Evolutionary conservation across 2,329 filamentous ascomycete species (phyloP).

Genomic region (Aspergillus versicolor): DNA sequence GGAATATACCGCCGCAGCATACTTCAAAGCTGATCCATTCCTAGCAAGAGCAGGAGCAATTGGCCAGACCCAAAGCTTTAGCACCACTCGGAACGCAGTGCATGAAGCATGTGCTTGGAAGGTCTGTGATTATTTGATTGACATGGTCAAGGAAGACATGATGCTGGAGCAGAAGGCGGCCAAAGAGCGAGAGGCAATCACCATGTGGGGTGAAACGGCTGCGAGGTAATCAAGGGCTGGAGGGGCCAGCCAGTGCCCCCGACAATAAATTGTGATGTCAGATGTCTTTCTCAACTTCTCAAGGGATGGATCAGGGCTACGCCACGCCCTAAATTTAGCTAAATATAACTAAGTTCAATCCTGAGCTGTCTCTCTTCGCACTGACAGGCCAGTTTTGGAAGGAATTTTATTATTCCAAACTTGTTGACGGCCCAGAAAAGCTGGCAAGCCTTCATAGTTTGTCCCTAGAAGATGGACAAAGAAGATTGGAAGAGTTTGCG

Average conservation of each 20-base stretch:
- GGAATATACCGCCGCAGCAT: conserved; percentile 20
- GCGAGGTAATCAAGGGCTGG: neutral
- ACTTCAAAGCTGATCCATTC: conserved; percentile 28
- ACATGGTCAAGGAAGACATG: conserved; percentile 29
- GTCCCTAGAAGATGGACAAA: too few relatives aligned
- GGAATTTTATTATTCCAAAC: neutral
- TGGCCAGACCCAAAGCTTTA: conserved; percentile 14
- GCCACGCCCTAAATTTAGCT: neutral
- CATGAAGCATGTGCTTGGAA: conserved; percentile 25
- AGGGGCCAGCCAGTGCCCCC: neutral
- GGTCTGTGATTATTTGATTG: conserved; percentile 28
- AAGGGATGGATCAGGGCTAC: neutral
- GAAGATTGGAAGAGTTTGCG: neutral
- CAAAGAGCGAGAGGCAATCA: conserved; percentile 8
- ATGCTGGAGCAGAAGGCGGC: conserved; percentile 8
- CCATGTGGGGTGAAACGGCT: conserved; percentile 6
- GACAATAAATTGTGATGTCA: neutral
- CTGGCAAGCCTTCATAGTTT: too few relatives aligned
- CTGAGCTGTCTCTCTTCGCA: neutral
- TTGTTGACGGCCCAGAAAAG: neutral
- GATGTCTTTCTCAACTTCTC: neutral
- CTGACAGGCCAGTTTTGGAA: neutral
- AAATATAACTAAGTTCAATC: neutral
- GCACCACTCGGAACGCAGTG: conserved; percentile 9
- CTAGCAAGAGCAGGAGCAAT: conserved; percentile 31